Evolutionary conservation across 192 early-diverging fungal genomes (phyloP).

Genomic region (Backusella westeae): DNA sequence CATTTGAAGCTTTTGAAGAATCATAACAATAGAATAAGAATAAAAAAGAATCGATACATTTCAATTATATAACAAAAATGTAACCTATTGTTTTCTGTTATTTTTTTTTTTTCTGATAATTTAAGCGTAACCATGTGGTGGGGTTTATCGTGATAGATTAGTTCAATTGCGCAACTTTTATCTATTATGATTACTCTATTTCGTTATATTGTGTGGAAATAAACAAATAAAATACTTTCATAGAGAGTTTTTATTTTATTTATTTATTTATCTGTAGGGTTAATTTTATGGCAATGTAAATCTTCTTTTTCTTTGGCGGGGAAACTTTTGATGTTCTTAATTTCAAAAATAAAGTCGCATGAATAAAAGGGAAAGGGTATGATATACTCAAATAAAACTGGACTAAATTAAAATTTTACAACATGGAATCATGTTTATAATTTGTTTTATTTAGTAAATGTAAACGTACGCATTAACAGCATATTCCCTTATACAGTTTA

Average conservation of each 20-base stretch:
- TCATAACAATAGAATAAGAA: not conserved
- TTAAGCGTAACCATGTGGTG: not conserved
- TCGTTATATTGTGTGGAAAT: not conserved
- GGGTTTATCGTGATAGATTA: not conserved
- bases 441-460: not conserved
- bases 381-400: not conserved
- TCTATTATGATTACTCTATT: not conserved
- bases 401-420: not conserved
- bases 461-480: not conserved
- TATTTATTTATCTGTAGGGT: not conserved
- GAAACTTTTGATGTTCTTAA: not conserved
- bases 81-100: not conserved
- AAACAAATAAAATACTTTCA: not conserved
- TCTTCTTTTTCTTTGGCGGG: not conserved
- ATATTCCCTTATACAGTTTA: not conserved
- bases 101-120: not conserved
- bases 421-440: not conserved
- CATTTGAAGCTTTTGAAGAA: not conserved
- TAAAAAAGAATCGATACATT: not conserved
- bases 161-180: slow-evolving; percentile 4
- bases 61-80: not conserved
- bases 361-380: not conserved
- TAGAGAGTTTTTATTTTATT: not conserved
- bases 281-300: not conserved
- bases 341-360: not conserved